Evolutionary conservation across 108 stramenopile species (phyloP), one percentile per base, ranked within the genome.

Genomic region (Cyclotella sp.): DNA sequence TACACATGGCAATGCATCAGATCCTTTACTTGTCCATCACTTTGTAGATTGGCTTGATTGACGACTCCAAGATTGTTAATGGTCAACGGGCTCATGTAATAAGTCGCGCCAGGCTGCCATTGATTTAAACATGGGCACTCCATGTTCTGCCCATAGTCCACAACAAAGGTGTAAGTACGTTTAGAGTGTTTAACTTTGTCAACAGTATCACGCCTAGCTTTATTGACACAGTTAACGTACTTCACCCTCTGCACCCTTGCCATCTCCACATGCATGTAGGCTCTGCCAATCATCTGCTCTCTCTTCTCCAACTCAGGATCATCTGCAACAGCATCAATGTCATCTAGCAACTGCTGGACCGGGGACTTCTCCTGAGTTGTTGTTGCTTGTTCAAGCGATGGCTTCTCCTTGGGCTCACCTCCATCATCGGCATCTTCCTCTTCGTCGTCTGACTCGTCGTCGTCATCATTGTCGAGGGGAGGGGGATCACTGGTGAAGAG

Each of bases 61-160:
- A 73, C 70, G 5, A 78, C 30, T 11, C 79, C 67, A 5, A 79
- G 42, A 0, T 62, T 55, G 30, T 81, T 59, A 11, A 81, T 57
- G 39, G 13, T 60, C 30, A 75, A n/a, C 0, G 73, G 79, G 22
- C 69, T 71, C 24, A 46, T 69, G 41, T 76, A 76, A 34, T 76
- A 76, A 9, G 46, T 63, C 0, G 22, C 27, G 7, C 81, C 81
- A 12, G 70, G 76, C 34, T 82, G 81, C 45, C 63, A 34, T 39
- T 26, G 5, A 40, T 52, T 60, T n/a, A 45, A 82, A 16, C 49
- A 2, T 21, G 80, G 81, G 4, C 76, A 39, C 49, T 59, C 51
- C 68, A 82, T 68, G 45, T 77, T 77, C 41, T 82, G n/a, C n/a
- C n/a, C n/a, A n/a, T n/a, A n/a, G n/a, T n/a, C n/a, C n/a, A n/a